Evolutionary conservation across 345 rosid genomes (phyloP).

Genomic region (Gossypium longicalyx): DNA sequence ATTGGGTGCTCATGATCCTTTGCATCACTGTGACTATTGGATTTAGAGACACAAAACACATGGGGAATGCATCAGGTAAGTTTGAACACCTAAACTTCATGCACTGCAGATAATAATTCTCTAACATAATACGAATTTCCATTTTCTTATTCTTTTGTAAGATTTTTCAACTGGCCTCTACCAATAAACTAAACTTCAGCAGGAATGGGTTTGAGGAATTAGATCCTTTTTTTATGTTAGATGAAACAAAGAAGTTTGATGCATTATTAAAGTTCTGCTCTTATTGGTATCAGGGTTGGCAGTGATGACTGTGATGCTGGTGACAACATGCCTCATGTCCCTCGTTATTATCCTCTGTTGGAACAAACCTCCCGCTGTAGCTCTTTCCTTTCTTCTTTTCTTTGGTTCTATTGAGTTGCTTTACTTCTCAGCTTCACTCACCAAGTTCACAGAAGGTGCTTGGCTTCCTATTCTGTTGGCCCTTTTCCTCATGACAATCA

Average conservation of each 20-base stretch:
- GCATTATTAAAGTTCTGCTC: constrained; percentile 9
- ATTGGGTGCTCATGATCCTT: constrained; percentile 97
- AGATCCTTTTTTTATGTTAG: background rate
- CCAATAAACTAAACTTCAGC: too few relatives aligned
- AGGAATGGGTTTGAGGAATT: background rate
- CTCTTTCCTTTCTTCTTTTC: constrained; percentile 70
- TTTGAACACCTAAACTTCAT: constrained; percentile 1
- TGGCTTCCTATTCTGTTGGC: constrained; percentile 99
- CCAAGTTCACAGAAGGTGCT: constrained; percentile 94
- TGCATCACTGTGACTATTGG: constrained; percentile 98
- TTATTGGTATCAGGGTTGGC: constrained; percentile 66
- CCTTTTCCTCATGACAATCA: constrained; percentile 74
- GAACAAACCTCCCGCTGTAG: constrained; percentile 78
- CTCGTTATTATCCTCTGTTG: constrained; percentile 86
- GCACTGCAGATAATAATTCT: background rate
- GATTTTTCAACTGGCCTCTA: too few relatives aligned
- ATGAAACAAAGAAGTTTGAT: background rate
- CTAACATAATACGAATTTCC: background rate
- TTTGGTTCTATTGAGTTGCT: constrained; percentile 87
- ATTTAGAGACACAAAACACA: constrained; percentile 89
- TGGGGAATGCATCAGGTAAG: constrained; percentile 97
- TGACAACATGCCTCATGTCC: constrained; percentile 89
- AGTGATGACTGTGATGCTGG: constrained; percentile 98
- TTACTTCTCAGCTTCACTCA: constrained; percentile 96
- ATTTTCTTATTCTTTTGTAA: background rate